Conservation (phyloP, 2,329 filamentous ascomycete species). For the Stachybotrys chartarum region DNA sequence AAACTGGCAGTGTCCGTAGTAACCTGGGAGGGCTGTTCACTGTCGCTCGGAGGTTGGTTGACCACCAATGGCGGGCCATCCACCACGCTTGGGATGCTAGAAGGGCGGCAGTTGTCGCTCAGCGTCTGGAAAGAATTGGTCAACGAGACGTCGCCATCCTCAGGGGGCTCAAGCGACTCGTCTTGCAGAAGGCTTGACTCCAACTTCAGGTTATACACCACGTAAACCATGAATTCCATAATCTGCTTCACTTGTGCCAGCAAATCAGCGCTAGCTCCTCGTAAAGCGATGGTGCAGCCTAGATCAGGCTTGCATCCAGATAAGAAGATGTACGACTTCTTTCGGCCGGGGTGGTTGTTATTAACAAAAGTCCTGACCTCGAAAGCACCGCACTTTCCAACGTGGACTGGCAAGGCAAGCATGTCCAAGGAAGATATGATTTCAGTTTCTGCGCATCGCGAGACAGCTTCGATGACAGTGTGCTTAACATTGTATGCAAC, state of each 20-base stretch:
- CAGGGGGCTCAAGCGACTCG: slow-evolving; percentile 79
- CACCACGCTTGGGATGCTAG: slow-evolving; percentile 20
- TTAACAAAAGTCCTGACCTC: slow-evolving; percentile 95
- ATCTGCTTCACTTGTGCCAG: slow-evolving; percentile 82
- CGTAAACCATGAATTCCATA: slow-evolving; percentile 98
- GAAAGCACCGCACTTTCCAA: slow-evolving; percentile 78
- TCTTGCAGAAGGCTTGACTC: slow-evolving; percentile 93
- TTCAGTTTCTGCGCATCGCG: slow-evolving; percentile 82
- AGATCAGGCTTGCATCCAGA: slow-evolving; percentile 85
- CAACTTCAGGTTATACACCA: slow-evolving; percentile 94
- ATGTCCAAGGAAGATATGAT: slow-evolving; percentile 96
- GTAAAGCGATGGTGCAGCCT: slow-evolving; percentile 88
- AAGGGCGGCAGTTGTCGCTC: slow-evolving; percentile 29
- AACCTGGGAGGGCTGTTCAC: slow-evolving; percentile 26
- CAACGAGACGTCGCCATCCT: slow-evolving; percentile 40
- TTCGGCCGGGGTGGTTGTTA: slow-evolving; percentile 61
- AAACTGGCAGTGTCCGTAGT: slow-evolving; percentile 20
- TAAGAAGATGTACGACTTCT: slow-evolving; percentile 93
- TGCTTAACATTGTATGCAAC: slow-evolving; percentile 96
- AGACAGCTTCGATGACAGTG: slow-evolving; percentile 90
- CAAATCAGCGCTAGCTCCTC: slow-evolving; percentile 66
- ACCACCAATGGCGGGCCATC: slow-evolving; percentile 22
- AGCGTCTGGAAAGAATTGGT: slow-evolving; percentile 32
- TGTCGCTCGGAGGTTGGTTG: slow-evolving; percentile 28
- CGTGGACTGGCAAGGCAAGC: slow-evolving; percentile 63